These are phyloP conservation scores for Penicillium sumatraense DNA, from an alignment of 2,329 filamentous ascomycete species.

Conservation along the genomic window DNA sequence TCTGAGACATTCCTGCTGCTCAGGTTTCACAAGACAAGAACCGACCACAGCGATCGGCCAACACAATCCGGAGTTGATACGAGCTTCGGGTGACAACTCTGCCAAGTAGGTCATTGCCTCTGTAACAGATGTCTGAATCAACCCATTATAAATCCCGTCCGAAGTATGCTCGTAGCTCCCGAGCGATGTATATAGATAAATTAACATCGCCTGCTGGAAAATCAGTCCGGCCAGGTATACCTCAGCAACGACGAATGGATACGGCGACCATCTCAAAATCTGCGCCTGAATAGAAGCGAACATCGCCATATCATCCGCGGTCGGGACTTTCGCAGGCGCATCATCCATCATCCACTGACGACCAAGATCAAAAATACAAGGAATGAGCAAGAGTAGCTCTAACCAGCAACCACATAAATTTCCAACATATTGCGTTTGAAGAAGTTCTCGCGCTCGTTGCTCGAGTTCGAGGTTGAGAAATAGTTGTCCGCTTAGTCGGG, in stretches of 20 bases:
- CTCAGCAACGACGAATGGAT: conserved; percentile 39
- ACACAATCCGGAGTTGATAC: conserved; percentile 42
- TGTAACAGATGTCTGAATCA: conserved; percentile 29
- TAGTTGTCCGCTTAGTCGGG: conserved; percentile 32
- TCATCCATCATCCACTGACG: conserved; percentile 40
- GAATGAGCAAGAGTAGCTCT: conserved; percentile 35
- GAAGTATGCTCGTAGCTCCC: conserved; percentile 27
- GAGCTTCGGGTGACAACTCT: conserved; percentile 29
- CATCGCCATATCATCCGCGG: conserved; percentile 49
- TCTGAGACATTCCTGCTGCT: conserved; percentile 34
- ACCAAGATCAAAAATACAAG: conserved; percentile 37
- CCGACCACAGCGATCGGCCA: conserved; percentile 39
- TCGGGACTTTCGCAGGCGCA: conserved; percentile 29
- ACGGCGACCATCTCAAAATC: conserved; percentile 48
- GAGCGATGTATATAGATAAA: conserved; percentile 46
- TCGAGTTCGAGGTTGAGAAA: conserved; percentile 50
- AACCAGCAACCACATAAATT: conserved; percentile 39
- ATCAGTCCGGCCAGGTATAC: conserved; percentile 49
- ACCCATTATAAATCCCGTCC: conserved; percentile 32
- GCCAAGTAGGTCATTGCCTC: conserved; percentile 33
- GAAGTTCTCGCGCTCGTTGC: conserved; percentile 36
- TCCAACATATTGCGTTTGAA: conserved; percentile 33
- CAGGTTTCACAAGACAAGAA: conserved; percentile 26
- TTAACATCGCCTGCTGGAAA: conserved; percentile 51
- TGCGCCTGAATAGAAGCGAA: conserved; percentile 51